Evolutionary conservation across 495 filamentous ascomycete genomes (phyloP), one percentile per base, ranked within the genome.

Genomic region (Aspergillus hancockii): DNA sequence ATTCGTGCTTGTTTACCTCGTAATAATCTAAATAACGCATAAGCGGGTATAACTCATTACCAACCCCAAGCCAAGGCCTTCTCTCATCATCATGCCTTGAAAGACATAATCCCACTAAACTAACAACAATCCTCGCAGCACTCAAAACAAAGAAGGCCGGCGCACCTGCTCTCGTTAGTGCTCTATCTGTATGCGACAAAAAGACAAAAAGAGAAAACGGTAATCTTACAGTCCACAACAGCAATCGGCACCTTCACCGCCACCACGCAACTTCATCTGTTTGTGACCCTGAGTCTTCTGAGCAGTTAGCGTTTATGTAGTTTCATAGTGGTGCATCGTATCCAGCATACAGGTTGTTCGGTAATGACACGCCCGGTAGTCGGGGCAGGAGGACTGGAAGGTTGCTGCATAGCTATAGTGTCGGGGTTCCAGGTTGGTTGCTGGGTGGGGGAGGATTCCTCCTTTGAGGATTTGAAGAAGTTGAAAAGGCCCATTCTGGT

Each of bases 91-190:
- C n/a, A n/a, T n/a, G n/a, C 7, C 25, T 28, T 28, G 25, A 7
- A 7, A 36, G 13, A 10, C 14, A 45, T 19, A 45, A 7, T 8
- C 41, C 19, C 18, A 22, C 19, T 23, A 6, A 23, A 47, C 51
- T 65, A 68, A 49, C 66, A 68, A 58, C 66, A 68, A 22, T 57
- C 58, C 49, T 68, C 66, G 49, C 59, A 62, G 55, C 66, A 68
- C 55, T 68, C 66, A 55, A 68, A 68, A 36, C 63, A 65, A 49
- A 32, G 38, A 25, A 68, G 54, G 63, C 66, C 66, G 21, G 66
- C 66, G 55, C 60, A 65, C 18, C 66, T 68, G 13, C 12, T 40
- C 4, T 22, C 13, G 18, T 51, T 28, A 49, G 22, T 16, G 0
- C 8, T 19, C 8, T 21, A 46, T 41, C 28, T 30, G 14, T 7